These are phyloP conservation scores for Zasmidium angulare DNA, from an alignment of 2,329 filamentous ascomycete genomes.

Conservation along the genomic window DNA sequence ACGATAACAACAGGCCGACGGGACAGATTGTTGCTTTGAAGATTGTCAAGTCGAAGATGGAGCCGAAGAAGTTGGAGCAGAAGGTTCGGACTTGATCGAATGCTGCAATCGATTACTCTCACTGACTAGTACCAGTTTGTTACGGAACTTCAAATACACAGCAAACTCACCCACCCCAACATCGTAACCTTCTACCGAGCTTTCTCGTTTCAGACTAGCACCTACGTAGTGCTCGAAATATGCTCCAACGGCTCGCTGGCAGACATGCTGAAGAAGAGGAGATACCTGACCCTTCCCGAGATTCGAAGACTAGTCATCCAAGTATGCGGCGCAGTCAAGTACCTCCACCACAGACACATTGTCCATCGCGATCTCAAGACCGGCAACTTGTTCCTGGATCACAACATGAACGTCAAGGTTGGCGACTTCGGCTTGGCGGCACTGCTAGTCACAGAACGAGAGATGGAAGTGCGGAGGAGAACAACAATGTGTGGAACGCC, in stretches of 20 bases:
- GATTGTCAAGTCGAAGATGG: slow-evolving; percentile 80
- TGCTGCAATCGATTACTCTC: slow-evolving; percentile 1
- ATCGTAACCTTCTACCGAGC: slow-evolving; percentile 94
- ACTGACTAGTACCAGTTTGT: slow-evolving; percentile 54
- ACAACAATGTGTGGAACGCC: slow-evolving; percentile 96
- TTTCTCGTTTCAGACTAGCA: slow-evolving; percentile 84
- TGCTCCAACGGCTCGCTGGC: slow-evolving; percentile 95
- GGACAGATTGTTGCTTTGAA: slow-evolving; percentile 73
- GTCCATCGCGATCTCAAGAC: slow-evolving; percentile 98
- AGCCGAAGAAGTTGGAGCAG: slow-evolving; percentile 75
- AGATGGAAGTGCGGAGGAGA: slow-evolving; percentile 76
- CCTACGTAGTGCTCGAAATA: slow-evolving; percentile 90
- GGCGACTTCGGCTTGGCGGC: slow-evolving; percentile 96
- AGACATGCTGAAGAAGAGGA: slow-evolving; percentile 94
- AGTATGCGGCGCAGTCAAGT: slow-evolving; percentile 95
- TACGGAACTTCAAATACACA: slow-evolving; percentile 93
- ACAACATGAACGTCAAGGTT: slow-evolving; percentile 95
- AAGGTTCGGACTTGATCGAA: slow-evolving; percentile 56
- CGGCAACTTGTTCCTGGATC: slow-evolving; percentile 94
- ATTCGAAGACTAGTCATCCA: slow-evolving; percentile 92
- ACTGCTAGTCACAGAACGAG: slow-evolving; percentile 84
- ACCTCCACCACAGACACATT: slow-evolving; percentile 92
- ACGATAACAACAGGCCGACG: slow-evolving; percentile 54
- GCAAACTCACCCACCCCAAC: slow-evolving; percentile 93
- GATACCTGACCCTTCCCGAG: slow-evolving; percentile 87